Base-by-base conservation (phyloP, 2,329 filamentous ascomycete species). In the Waltergamsia citrina region DNA sequence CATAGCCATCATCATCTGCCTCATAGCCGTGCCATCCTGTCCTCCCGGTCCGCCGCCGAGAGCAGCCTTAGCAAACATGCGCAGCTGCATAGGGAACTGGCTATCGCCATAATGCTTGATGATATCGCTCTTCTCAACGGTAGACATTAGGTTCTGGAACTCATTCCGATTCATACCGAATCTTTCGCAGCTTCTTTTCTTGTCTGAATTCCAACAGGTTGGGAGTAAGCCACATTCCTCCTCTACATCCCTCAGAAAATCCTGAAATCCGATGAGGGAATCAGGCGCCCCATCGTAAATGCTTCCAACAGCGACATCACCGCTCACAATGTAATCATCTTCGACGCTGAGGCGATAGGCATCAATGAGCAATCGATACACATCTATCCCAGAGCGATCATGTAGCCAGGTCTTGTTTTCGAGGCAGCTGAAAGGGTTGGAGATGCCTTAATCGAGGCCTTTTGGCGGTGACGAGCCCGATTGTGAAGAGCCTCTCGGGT, bases 11-110 rank as follows among this genome's bases (percentile, higher is more conserved):
- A 27, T 27, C 25, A 27, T 27, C 12, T 6, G 12, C 12, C n/a
- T 7, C 29, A 31, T 31, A 12, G 16, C 16, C 10, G 7, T 12
- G 12, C 29, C 17, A 7, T 20, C 15, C 17, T 4, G 4, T 5
- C 29, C 29, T 17, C 29, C 16, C 8, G 17, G 9, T 5, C 7
- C 29, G 18, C 5, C 22, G 7, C 29, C 29, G 8, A 17, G 17
- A 11, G 22, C 17, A 7, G 10, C 18, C 29, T 70, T 63, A 4
- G 51, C 60, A 15, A 70, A 48, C 57, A 71, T 63, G 11, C 67
- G 55, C 32, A 72, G 48, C 52, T 70, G 62, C 63, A 69, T 67
- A 3, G 66, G 60, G 38, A 69, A 67, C 3, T 42, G 43, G 1
- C 34, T 5, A 32, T 70, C 57, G 3, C 56, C 54, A 31, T 71